Evolutionary conservation across 805 yeast species (phyloP), one percentile per base, ranked within the genome.

Genomic region (Starmerella vaccinii): DNA sequence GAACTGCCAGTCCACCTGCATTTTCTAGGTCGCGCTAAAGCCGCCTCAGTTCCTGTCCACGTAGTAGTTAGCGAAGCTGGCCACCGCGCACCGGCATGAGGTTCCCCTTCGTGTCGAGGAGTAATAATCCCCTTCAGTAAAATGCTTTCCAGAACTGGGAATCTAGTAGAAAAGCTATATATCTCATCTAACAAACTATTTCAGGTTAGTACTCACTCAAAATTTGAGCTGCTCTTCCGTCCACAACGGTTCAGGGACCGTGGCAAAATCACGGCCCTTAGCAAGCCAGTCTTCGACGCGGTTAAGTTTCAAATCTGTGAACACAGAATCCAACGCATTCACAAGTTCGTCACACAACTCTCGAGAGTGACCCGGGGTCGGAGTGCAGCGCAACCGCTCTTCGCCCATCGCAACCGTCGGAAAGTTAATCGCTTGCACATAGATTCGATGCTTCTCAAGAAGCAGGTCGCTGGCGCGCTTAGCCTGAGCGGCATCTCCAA

Each of bases 351-450:
- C 86, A 48, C 90, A 76, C 46, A 86, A 73, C 51, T 81, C 84
- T 52, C 79, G 74, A 18, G 80, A 77, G 67, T 92, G 99, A 49
- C 96, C 97, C 33, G 99, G 99, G 38, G 98, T 89, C 50, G 99
- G 97, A n/a, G 99, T 92, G 64, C 92, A 80, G 71, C 99, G 81
- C 62, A 92, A 78, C 66, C 98, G 81, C 72, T 92, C 99, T 58
- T 88, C 82, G 54, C 98, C 98, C 59, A 84, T 80, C 18, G 96
- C 82, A 54, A 92, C 98, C 22, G 98, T 92, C 54, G 99, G 99
- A 80, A 83, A 92, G 72, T 92, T 92, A 67, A 92, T 92, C 43
- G 97, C 96, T 72, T 92, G 99, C 42, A 94, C 98, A 64, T 92
- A 92, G 65, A 92, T 89, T 57, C 77, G 76, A 70, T 88, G 84